Percentiles rank a stretch among this genome's conserved stretches.
Evolutionary conservation across 2,329 filamentous ascomycete genomes (phyloP).

Genomic region (Ceratocystis huliohia): DNA sequence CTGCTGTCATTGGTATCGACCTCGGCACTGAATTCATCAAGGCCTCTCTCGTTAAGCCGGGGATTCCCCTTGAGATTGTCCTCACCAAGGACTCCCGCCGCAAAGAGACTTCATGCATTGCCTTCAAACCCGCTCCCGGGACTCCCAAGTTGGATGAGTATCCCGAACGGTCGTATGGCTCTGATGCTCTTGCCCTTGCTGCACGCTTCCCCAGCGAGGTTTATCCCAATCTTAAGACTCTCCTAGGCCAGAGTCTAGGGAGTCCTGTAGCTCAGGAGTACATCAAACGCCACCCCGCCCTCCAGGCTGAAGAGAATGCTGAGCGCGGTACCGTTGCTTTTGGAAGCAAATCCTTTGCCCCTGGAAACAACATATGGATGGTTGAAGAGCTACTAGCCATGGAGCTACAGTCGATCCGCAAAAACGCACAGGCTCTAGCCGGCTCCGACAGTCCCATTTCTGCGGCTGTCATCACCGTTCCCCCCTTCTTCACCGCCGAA

Average conservation of each 20-base stretch:
- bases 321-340: slow-evolving; percentile 63
- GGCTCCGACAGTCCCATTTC: slow-evolving; percentile 61
- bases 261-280: slow-evolving; percentile 57
- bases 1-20: slow-evolving; percentile 83
- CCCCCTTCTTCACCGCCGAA: slow-evolving; percentile 77
- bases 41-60: slow-evolving; percentile 87
- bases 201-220: slow-evolving; percentile 85
- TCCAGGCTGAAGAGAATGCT: slow-evolving; percentile 42
- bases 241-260: slow-evolving; percentile 61
- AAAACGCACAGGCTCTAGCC: slow-evolving; percentile 74
- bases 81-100: slow-evolving; percentile 94
- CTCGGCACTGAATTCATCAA: slow-evolving; percentile 96
- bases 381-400: slow-evolving; percentile 93
- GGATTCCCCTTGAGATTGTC: slow-evolving; percentile 93
- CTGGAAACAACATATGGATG: slow-evolving; percentile 53
- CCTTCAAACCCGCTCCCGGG: slow-evolving; percentile 74
- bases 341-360: slow-evolving; percentile 55
- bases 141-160: slow-evolving; percentile 54
- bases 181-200: slow-evolving; percentile 76
- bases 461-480: slow-evolving; percentile 79
- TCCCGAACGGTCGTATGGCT: slow-evolving; percentile 84
- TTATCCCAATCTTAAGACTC: slow-evolving; percentile 82
- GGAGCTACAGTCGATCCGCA: slow-evolving; percentile 83
- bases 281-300: slow-evolving; percentile 59
- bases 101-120: slow-evolving; percentile 82